phyloP scores from a whole-genome alignment of 1,139 yeast species.

The Yamadazyma mexicana region DNA sequence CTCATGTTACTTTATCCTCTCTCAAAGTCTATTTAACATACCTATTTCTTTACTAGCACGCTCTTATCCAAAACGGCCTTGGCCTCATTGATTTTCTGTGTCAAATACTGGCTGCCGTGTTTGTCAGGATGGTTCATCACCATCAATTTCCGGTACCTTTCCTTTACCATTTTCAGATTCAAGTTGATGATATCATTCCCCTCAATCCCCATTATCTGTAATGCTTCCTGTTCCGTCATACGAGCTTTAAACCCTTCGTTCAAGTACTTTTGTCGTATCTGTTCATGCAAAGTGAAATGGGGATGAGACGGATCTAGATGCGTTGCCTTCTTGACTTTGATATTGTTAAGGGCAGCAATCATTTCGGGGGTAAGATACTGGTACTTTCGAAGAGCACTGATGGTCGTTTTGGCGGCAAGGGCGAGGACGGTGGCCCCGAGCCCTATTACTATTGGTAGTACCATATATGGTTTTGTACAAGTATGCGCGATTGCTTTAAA shows the following conservation, averaged over 20 bases:
- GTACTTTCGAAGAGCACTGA: constrained; percentile 46
- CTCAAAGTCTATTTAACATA: no score
- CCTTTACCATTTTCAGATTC: constrained; percentile 44
- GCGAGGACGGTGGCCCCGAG: constrained; percentile 58
- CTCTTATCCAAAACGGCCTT: constrained; percentile 63
- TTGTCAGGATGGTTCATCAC: constrained; percentile 73
- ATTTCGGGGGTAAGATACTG: constrained; percentile 49
- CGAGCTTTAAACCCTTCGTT: constrained; percentile 46
- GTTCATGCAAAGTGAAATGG: constrained; percentile 20
- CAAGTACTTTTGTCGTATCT: constrained; percentile 35
- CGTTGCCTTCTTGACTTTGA: constrained; percentile 21
- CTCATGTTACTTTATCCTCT: no score
- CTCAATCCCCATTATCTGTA: constrained; percentile 53
- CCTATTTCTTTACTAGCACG: constrained; percentile 34
- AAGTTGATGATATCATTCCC: constrained; percentile 51
- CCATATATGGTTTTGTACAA: constrained; percentile 10
- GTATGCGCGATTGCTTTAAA: no score
- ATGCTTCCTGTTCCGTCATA: constrained; percentile 65
- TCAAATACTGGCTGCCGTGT: constrained; percentile 70
- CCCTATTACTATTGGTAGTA: constrained; percentile 57
- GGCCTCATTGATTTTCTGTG: constrained; percentile 77
- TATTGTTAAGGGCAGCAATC: constrained; percentile 55
- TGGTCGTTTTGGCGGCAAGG: constrained; percentile 49
- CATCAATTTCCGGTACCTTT: constrained; percentile 64
- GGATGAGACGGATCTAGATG: constrained; percentile 20